Conservation (phyloP, 2,329 filamentous ascomycete species). For the Hymenoscyphus scutula region DNA sequence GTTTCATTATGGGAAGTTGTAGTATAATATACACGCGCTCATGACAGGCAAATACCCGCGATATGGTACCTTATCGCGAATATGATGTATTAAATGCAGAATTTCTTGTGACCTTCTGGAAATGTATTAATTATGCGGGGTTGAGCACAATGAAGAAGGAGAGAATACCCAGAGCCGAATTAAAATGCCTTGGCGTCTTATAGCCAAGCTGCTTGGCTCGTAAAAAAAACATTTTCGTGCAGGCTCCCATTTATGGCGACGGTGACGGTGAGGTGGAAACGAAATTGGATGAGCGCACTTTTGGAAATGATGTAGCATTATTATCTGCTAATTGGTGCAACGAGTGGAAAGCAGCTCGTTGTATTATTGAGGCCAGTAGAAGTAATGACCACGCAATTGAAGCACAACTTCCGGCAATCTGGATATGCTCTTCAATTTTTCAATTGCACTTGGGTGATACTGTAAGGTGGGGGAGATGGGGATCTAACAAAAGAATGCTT, state of each 20-base stretch:
- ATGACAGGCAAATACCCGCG: background rate
- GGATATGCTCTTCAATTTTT: background rate
- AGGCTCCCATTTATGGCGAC: background rate
- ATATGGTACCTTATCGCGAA: slow-evolving; percentile 6
- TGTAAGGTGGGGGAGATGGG: no score
- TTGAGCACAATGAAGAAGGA: slow-evolving; percentile 10
- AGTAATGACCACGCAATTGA: background rate
- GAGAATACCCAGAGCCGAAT: background rate
- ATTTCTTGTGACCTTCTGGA: slow-evolving; percentile 20
- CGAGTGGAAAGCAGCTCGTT: no score
- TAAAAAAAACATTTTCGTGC: background rate
- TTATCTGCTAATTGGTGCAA: no score
- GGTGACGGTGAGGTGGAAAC: background rate
- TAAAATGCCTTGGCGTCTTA: slow-evolving; percentile 10
- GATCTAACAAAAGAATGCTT: no score
- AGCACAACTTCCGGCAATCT: background rate
- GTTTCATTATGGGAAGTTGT: background rate
- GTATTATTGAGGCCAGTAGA: no score
- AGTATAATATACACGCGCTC: slow-evolving; percentile 2
- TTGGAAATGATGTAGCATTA: no score
- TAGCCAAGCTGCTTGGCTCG: slow-evolving; percentile 12
- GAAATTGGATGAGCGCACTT: no score
- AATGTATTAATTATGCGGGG: slow-evolving; percentile 14
- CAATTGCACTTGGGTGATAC: background rate
- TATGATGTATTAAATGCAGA: slow-evolving; percentile 1